A percentile compares a stretch with the other conserved stretches of the same genome.
Evolutionary conservation across 2,329 filamentous ascomycete genomes (phyloP).

Genomic region (Thielaviopsis euricoi): DNA sequence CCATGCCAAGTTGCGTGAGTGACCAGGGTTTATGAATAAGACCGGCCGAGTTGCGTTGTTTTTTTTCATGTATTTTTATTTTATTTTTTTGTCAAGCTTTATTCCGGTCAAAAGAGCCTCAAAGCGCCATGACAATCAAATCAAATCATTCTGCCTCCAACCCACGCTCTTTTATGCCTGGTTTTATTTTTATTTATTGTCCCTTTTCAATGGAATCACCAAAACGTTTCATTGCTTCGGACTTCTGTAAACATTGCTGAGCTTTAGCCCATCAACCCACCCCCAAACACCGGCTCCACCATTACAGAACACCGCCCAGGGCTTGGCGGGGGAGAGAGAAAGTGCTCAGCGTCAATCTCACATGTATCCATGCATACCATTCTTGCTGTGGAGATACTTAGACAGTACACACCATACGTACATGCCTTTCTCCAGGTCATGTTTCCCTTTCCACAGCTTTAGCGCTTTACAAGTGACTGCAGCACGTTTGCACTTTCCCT

Average conservation of each 20-base stretch:
- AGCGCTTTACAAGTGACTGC: too few relatives aligned
- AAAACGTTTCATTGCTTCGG: background rate
- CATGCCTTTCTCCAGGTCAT: too few relatives aligned
- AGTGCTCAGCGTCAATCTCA: background rate
- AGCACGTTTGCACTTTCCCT: too few relatives aligned
- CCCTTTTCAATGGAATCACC: background rate
- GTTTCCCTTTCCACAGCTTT: too few relatives aligned
- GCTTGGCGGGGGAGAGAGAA: background rate
- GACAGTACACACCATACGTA: too few relatives aligned
- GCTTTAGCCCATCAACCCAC: background rate
- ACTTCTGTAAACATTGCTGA: background rate
- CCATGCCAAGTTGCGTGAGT: background rate
- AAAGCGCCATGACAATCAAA: background rate
- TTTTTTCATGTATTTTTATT: background rate
- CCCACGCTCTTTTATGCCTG: background rate
- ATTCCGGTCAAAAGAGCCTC: background rate
- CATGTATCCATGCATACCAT: background rate
- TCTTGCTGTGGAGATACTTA: background rate
- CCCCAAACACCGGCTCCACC: background rate
- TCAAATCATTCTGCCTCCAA: background rate
- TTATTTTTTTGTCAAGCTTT: background rate
- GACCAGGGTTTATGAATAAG: too few relatives aligned
- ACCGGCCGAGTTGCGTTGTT: background rate
- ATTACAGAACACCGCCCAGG: background rate
- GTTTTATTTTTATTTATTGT: too few relatives aligned